Evolutionary conservation across 2,329 filamentous ascomycete genomes (phyloP), one percentile per base, ranked within the genome.

Genomic region (Alternaria postmessia): DNA sequence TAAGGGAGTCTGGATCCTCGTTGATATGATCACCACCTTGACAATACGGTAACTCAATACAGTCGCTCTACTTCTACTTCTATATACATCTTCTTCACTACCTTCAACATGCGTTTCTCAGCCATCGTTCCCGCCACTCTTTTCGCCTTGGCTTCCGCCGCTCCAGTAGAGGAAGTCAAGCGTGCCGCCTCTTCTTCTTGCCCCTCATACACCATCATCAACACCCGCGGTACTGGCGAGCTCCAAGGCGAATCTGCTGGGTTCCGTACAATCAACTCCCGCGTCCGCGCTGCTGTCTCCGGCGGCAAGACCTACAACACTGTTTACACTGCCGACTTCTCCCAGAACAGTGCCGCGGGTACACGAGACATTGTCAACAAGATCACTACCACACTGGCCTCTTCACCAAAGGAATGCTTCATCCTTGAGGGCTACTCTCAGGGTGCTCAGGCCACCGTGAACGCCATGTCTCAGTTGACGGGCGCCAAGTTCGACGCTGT

Each of bases 391-490:
- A 71, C 65, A 6, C 67, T 79, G 1, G n/a, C 32, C 0, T 48
- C 64, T 0, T 66, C 63, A 39, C 70, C 76, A 1, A 65, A 69
- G 34, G 68, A 71, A 48, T 80, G 77, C 61, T 78, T 78, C 59
- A 72, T 79, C 48, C 69, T 80, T 1, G 70, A 79, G 52, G 77
- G 78, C 18, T 79, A 79, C 65, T 75, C 71, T 3, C 77, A 79
- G 58, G 78, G 75, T 20, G 78, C 78, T 2, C 69, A 74, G 7
- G 77, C 76, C 0, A 79, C 77, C 0, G 71, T 75, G 5, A 71
- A 76, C 41, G 77, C 76, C 8, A 52, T 79, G 57, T 36, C 72
- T 3, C 54, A 68, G 18, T 53, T 79, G 5, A 78, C 75, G 1
- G 77, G 76, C 20, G 67, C 67, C 0, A 61, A 55, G 14, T 75